Conservation (phyloP, 345 rosid species). For the Lepidium aucheri region DNA sequence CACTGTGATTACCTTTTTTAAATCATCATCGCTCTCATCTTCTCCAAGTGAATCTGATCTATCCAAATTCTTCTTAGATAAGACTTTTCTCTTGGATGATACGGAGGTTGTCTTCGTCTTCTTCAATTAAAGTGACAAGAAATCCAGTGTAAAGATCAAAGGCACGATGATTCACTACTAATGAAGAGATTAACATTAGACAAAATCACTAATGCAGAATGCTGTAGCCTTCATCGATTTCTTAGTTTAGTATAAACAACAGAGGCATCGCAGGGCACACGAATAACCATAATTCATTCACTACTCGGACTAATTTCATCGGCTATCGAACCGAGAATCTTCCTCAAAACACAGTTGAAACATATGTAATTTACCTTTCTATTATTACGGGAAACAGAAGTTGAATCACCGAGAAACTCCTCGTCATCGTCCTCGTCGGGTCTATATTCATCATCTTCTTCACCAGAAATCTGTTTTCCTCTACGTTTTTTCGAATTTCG, state of each 20-base stretch:
- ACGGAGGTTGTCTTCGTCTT: constrained; percentile 33
- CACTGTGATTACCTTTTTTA: constrained; percentile 36
- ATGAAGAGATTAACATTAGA: not conserved
- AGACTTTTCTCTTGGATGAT: constrained; percentile 31
- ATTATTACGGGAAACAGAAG: constrained; percentile 28
- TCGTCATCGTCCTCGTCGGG: constrained; percentile 33
- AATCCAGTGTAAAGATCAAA: not conserved
- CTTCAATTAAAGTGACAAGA: constrained; percentile 26
- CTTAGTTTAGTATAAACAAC: not conserved
- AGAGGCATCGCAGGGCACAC: not conserved
- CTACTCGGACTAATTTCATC: no score
- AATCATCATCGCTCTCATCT: constrained; percentile 31
- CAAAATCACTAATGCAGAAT: not conserved
- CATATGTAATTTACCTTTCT: constrained; percentile 20
- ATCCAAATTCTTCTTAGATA: constrained; percentile 17
- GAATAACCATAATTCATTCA: not conserved
- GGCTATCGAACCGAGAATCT: no score
- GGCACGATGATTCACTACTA: not conserved
- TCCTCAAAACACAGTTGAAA: no score
- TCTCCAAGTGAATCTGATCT: constrained; percentile 32
- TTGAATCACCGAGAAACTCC: constrained; percentile 22
- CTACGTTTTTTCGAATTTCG: constrained; percentile 18
- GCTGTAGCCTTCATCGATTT: not conserved
- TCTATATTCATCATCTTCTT: constrained; percentile 63
- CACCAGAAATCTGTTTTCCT: constrained; percentile 40